Conservation (phyloP, 176 grass and related monocot species). For the Thinopyrum elongatum region DNA sequence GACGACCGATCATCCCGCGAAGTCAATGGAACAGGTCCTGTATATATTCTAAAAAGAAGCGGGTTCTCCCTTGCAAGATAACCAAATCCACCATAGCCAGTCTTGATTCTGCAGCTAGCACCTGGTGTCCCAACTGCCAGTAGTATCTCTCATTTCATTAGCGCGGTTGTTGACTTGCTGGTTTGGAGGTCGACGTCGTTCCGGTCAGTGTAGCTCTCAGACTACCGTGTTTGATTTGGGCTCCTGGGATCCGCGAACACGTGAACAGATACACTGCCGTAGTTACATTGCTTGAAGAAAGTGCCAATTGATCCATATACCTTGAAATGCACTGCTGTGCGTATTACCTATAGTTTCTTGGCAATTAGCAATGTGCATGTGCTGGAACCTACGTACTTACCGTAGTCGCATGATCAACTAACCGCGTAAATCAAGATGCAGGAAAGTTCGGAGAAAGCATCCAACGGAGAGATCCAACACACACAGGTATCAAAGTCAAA, state of each 20-base stretch:
- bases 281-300: not conserved
- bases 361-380: not conserved
- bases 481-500: not conserved
- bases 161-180: no score
- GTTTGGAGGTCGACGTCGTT: not conserved
- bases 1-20: not conserved
- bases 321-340: not conserved
- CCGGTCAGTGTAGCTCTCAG: not conserved
- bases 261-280: not conserved
- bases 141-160: no score
- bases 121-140: no score
- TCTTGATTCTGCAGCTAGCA: not conserved
- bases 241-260: not conserved
- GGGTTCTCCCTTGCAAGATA: conserved; percentile 6
- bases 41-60: not conserved
- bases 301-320: not conserved
- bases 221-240: not conserved
- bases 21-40: not conserved
- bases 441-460: not conserved
- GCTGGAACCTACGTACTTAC: not conserved
- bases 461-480: not conserved
- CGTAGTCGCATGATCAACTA: not conserved
- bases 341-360: not conserved
- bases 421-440: not conserved
- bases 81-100: not conserved